Conservation (phyloP, 2,329 filamentous ascomycete genomes). For the Fusarium veterinarium region DNA sequence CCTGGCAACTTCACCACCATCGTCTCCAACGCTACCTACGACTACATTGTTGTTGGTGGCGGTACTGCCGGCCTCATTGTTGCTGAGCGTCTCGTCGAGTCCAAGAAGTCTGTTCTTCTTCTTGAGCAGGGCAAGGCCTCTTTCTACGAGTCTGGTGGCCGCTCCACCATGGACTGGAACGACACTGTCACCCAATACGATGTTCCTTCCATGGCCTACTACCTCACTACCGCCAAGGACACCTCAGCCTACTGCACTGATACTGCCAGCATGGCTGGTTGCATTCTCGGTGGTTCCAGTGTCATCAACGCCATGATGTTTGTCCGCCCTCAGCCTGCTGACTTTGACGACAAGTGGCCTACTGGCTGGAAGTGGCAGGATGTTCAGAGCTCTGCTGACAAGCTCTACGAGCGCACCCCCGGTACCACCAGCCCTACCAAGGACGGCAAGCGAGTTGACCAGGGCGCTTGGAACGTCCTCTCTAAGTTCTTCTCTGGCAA, state of each 20-base stretch:
- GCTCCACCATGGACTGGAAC: conserved; percentile 73
- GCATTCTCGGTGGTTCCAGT: conserved; percentile 75
- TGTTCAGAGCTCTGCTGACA: conserved; percentile 67
- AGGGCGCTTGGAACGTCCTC: conserved; percentile 73
- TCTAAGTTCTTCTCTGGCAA: conserved; percentile 66
- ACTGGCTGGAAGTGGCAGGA: conserved; percentile 72
- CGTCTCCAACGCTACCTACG: conserved; percentile 56
- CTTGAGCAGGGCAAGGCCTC: conserved; percentile 66
- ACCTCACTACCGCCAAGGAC: conserved; percentile 73
- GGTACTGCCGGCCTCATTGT: conserved; percentile 71
- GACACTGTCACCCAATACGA: conserved; percentile 76
- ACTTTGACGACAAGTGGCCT: conserved; percentile 81
- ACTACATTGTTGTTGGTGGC: conserved; percentile 73
- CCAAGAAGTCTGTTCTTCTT: conserved; percentile 73
- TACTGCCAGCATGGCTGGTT: conserved; percentile 79
- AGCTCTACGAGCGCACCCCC: conserved; percentile 76
- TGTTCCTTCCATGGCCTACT: conserved; percentile 76
- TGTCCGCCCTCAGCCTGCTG: conserved; percentile 72
- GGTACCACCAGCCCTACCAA: conserved; percentile 74
- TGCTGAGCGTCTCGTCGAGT: conserved; percentile 68
- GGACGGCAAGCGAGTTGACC: conserved; percentile 75
- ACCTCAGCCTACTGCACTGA: conserved; percentile 73
- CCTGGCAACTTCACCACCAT: conserved; percentile 47
- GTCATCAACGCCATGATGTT: conserved; percentile 76
- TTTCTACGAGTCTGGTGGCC: conserved; percentile 72